Conservation (phyloP, 2,329 filamentous ascomycete species). For the Xylariaceae sp. region DNA sequence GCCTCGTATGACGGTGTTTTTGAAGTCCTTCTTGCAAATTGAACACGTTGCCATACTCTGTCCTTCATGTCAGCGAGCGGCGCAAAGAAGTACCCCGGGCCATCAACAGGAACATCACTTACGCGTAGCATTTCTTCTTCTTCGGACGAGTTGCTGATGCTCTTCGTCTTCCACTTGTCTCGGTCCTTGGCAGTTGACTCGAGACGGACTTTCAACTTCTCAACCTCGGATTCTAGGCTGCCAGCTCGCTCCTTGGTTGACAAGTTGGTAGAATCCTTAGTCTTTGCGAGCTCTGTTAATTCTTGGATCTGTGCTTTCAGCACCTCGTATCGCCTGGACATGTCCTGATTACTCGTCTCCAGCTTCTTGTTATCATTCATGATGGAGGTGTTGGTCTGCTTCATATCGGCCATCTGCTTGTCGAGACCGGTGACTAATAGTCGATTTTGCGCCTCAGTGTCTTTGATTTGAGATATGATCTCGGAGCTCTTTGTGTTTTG, state of each 20-base stretch:
- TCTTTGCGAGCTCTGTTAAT: constrained; percentile 67
- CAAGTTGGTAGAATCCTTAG: constrained; percentile 64
- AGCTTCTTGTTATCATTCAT: constrained; percentile 69
- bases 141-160: constrained; percentile 72
- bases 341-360: constrained; percentile 69
- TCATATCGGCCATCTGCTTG: constrained; percentile 82
- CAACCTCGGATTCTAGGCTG: constrained; percentile 68
- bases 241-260: constrained; percentile 54
- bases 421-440: constrained; percentile 78
- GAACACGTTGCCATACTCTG: constrained; percentile 80
- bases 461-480: constrained; percentile 89
- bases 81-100: neutral
- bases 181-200: constrained; percentile 78
- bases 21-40: constrained; percentile 89
- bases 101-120: constrained; percentile 39
- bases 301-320: constrained; percentile 73
- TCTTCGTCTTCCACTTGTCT: constrained; percentile 81
- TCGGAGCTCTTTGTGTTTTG: constrained; percentile 90
- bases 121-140: constrained; percentile 84
- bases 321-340: constrained; percentile 64
- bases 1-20: constrained; percentile 87
- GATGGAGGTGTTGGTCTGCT: constrained; percentile 69
- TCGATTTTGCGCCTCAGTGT: constrained; percentile 74
- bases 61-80: constrained; percentile 29
- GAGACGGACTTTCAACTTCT: constrained; percentile 73